These are phyloP conservation scores for Leccinum pachyderme DNA, from an alignment of 1,284 basidiomycete species.

Conservation along the genomic window DNA sequence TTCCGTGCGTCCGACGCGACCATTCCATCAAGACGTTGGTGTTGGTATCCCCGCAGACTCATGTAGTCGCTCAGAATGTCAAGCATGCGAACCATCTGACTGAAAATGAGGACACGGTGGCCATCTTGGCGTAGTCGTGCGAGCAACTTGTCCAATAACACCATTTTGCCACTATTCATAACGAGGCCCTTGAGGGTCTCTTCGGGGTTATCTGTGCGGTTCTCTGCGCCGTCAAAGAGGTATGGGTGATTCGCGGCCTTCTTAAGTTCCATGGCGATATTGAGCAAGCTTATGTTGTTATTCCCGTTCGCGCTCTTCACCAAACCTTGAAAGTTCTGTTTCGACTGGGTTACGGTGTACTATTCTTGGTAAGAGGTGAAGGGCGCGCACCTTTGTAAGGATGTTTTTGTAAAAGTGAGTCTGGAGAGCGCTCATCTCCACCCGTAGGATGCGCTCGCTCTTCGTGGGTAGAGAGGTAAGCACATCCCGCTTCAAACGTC, in stretches of 20 bases:
- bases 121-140: constrained; percentile 86
- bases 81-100: constrained; percentile 98
- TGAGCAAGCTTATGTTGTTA: constrained; percentile 88
- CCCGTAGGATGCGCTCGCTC: constrained; percentile 95
- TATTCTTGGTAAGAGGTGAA: not conserved
- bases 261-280: constrained; percentile 96
- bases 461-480: constrained; percentile 96
- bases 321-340: constrained; percentile 88
- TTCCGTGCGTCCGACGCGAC: constrained; percentile 93
- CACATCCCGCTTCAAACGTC: constrained; percentile 96
- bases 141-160: constrained; percentile 92
- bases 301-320: constrained; percentile 85
- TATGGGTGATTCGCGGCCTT: constrained; percentile 98
- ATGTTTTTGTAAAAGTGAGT: constrained; percentile 99
- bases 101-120: constrained; percentile 97
- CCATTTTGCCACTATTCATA: constrained; percentile 98
- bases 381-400: constrained; percentile 73
- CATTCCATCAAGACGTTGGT: constrained; percentile 96
- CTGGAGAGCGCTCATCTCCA: constrained; percentile 97
- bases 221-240: constrained; percentile 95
- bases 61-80: constrained; percentile 99
- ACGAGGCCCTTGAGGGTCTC: constrained; percentile 94
- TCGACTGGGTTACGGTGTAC: constrained; percentile 9
- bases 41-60: constrained; percentile 85
- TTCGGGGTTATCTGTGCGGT: constrained; percentile 70